These are phyloP conservation scores for Alternaria rosae DNA, from an alignment of 2,329 filamentous ascomycete genomes.

Conservation along the genomic window DNA sequence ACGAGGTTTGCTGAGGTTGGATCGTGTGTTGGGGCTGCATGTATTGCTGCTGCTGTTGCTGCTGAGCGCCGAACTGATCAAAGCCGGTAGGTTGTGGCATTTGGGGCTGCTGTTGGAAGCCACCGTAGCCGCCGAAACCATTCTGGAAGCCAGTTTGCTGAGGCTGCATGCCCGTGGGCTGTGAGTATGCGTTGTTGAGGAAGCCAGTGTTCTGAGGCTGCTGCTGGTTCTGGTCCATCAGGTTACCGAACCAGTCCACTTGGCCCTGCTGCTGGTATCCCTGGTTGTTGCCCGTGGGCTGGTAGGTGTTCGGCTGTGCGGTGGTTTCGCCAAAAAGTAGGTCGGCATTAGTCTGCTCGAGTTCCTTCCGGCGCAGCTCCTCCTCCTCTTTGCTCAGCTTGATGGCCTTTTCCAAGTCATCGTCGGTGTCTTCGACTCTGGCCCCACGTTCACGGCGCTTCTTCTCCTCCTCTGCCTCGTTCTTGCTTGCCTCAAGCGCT, in stretches of 20 bases:
- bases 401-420: slow-evolving; percentile 93
- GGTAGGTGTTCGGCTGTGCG: slow-evolving; percentile 71
- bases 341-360: slow-evolving; percentile 84
- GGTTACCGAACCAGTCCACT: slow-evolving; percentile 97
- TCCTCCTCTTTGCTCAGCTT: slow-evolving; percentile 95
- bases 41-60: slow-evolving; percentile 27
- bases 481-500: slow-evolving; percentile 93
- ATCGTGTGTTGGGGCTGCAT: slow-evolving; percentile 52
- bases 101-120: slow-evolving; percentile 49
- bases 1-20: slow-evolving; percentile 67
- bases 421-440: slow-evolving; percentile 68
- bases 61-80: slow-evolving; percentile 61
- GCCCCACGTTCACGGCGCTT: slow-evolving; percentile 68
- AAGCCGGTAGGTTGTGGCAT: slow-evolving; percentile 69
- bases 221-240: slow-evolving; percentile 73
- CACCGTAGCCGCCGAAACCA: slow-evolving; percentile 70
- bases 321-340: slow-evolving; percentile 86
- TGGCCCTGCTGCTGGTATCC: slow-evolving; percentile 96
- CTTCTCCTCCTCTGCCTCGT: slow-evolving; percentile 89
- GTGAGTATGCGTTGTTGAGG: slow-evolving; percentile 73
- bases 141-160: slow-evolving; percentile 73
- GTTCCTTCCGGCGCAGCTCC: slow-evolving; percentile 81
- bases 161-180: slow-evolving; percentile 75
- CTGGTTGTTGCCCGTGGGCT: slow-evolving; percentile 91
- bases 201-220: slow-evolving; percentile 72